Conservation (phyloP, 306 rosid genomes). For the Fagus crenata region DNA sequence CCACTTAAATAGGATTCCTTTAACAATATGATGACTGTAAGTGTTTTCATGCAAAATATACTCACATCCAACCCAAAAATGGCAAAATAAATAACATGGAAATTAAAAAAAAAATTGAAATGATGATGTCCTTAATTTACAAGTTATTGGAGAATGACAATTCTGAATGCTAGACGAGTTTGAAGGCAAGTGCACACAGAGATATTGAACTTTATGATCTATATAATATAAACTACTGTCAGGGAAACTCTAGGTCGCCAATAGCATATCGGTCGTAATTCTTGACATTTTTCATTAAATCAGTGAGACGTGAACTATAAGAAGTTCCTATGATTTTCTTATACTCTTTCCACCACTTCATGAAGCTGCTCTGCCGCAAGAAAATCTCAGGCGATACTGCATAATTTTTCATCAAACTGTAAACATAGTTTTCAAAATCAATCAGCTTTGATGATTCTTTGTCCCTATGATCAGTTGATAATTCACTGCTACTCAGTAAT, state of each 20-base stretch:
- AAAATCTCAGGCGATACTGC: constrained; percentile 67
- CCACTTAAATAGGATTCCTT: too few relatives aligned
- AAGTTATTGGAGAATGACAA: background rate
- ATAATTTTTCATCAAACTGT: constrained; percentile 30
- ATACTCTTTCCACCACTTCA: constrained; percentile 63
- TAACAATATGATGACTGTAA: too few relatives aligned
- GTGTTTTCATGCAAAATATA: too few relatives aligned
- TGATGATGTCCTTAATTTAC: too few relatives aligned
- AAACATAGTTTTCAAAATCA: constrained; percentile 48
- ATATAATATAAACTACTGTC: background rate
- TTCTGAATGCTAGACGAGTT: background rate
- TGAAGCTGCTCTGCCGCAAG: constrained; percentile 51
- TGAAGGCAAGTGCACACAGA: background rate
- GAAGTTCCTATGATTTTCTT: constrained; percentile 15
- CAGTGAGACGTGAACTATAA: constrained; percentile 17
- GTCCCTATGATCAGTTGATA: background rate
- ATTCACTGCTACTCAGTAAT: background rate
- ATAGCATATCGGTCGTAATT: constrained; percentile 8
- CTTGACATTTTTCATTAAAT: constrained; percentile 33
- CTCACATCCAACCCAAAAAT: too few relatives aligned
- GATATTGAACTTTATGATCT: background rate
- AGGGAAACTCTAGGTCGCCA: background rate
- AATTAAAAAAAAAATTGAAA: too few relatives aligned
- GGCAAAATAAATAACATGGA: too few relatives aligned
- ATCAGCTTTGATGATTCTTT: constrained; percentile 18